Conservation (phyloP, 2,329 filamentous ascomycete genomes). For the Davidsoniella australis region DNA sequence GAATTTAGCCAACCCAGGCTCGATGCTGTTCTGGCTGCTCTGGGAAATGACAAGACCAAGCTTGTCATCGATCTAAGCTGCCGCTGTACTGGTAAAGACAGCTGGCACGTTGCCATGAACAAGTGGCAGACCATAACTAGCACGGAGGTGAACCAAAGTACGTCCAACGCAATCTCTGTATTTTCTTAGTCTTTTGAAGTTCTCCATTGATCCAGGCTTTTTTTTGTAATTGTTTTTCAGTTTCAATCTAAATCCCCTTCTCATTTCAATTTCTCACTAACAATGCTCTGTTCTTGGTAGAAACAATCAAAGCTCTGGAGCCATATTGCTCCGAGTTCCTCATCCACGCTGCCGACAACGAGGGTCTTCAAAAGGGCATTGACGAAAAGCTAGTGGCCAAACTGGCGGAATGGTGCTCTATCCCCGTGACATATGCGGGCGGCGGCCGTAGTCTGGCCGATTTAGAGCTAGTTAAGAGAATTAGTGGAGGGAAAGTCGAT, state of each 20-base stretch:
- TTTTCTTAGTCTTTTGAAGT: not conserved
- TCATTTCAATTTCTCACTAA: not conserved
- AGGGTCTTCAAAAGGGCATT: constrained; percentile 80
- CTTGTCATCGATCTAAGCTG: constrained; percentile 94
- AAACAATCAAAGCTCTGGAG: constrained; percentile 63
- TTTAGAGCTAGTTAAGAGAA: constrained; percentile 58
- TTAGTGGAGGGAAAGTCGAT: constrained; percentile 72
- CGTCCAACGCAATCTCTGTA: constrained; percentile 12
- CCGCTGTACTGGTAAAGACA: constrained; percentile 49
- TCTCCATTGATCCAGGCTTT: too few species aligned
- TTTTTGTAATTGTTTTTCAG: too few species aligned
- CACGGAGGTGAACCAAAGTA: constrained; percentile 81
- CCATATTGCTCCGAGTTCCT: constrained; percentile 93
- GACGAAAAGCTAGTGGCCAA: constrained; percentile 67
- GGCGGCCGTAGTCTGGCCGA: constrained; percentile 74
- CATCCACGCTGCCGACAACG: constrained; percentile 92
- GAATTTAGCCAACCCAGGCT: constrained; percentile 65
- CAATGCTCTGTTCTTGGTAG: constrained; percentile 26
- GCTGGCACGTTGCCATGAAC: constrained; percentile 96
- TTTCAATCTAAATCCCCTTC: too few species aligned
- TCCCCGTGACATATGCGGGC: constrained; percentile 91
- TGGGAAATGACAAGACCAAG: constrained; percentile 59
- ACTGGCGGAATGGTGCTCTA: constrained; percentile 70
- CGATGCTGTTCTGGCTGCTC: constrained; percentile 51
- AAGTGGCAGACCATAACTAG: constrained; percentile 98